A percentile compares a stretch with the other conserved stretches of the same genome.
Evolutionary conservation across 2,329 filamentous ascomycete genomes (phyloP).

Genomic region (Ascochyta koolunga): DNA sequence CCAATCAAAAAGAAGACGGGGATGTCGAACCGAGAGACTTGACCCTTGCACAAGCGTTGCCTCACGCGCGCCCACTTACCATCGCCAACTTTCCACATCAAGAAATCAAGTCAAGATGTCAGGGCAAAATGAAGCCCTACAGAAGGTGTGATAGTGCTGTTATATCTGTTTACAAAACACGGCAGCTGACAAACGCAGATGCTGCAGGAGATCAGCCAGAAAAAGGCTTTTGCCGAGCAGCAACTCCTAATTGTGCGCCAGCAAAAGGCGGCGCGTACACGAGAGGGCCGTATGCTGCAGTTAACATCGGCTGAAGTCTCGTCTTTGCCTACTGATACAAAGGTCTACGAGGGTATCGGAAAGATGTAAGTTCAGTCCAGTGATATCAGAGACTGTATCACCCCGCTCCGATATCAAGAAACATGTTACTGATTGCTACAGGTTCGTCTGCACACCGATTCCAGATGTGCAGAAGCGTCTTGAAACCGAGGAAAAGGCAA

Average conservation of each 20-base stretch:
- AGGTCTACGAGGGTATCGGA: constrained; percentile 91
- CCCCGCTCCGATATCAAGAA: constrained; percentile 5
- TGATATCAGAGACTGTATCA: background rate
- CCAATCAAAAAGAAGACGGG: constrained; percentile 27
- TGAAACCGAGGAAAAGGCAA: constrained; percentile 72
- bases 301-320: constrained; percentile 84
- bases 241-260: constrained; percentile 86
- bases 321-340: constrained; percentile 75
- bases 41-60: constrained; percentile 21
- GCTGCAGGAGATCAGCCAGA: constrained; percentile 90
- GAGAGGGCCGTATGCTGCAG: constrained; percentile 86
- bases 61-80: constrained; percentile 15
- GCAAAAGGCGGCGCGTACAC: constrained; percentile 83
- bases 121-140: constrained; percentile 89
- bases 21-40: constrained; percentile 30
- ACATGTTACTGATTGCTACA: constrained; percentile 47
- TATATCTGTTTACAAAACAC: background rate
- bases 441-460: constrained; percentile 85
- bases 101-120: constrained; percentile 67
- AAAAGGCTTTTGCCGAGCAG: constrained; percentile 86
- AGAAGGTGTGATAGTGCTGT: constrained; percentile 70
- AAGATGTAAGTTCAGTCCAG: constrained; percentile 74
- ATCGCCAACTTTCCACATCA: constrained; percentile 17
- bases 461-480: constrained; percentile 77
- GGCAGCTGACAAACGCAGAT: constrained; percentile 61